These are phyloP conservation scores for Microcyclospora pomicola DNA, from an alignment of 2,329 filamentous ascomycete genomes.

Conservation along the genomic window DNA sequence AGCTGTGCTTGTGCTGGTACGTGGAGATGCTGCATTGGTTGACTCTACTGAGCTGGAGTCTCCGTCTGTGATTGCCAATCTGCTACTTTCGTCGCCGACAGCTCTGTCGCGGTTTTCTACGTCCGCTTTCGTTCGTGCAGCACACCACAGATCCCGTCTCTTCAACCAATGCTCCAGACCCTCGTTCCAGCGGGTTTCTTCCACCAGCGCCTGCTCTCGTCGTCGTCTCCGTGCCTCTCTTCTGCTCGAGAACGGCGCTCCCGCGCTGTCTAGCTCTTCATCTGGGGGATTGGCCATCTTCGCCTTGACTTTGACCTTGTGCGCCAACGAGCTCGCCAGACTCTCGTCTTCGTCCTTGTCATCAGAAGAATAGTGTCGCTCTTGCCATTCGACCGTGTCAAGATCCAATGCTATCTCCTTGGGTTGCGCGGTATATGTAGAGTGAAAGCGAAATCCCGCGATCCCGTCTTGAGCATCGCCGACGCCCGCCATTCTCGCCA, in stretches of 20 bases:
- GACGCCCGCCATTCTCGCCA: background rate
- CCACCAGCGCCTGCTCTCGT: slow-evolving; percentile 23
- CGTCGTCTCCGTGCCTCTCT: slow-evolving; percentile 23
- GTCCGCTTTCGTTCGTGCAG: slow-evolving; percentile 45
- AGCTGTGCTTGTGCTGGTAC: background rate
- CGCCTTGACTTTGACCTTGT: slow-evolving; percentile 8
- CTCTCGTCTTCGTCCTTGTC: slow-evolving; percentile 18
- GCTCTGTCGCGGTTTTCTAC: slow-evolving; percentile 3
- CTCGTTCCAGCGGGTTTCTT: slow-evolving; percentile 53
- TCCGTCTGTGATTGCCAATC: background rate
- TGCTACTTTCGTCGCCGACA: background rate
- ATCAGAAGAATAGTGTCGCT: slow-evolving; percentile 29
- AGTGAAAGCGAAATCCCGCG: slow-evolving; percentile 19
- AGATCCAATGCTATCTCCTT: slow-evolving; percentile 15
- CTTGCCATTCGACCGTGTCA: slow-evolving; percentile 28
- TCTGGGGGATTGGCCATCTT: slow-evolving; percentile 25
- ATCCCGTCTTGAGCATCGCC: slow-evolving; percentile 6
- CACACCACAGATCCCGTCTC: slow-evolving; percentile 73
- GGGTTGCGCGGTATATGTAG: slow-evolving; percentile 1
- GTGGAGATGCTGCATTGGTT: background rate
- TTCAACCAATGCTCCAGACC: slow-evolving; percentile 69
- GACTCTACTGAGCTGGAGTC: slow-evolving; percentile 1
- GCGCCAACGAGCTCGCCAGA: background rate
- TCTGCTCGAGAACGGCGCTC: slow-evolving; percentile 19
- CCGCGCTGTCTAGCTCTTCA: slow-evolving; percentile 33